A percentile compares a stretch with the other conserved stretches of the same genome.
Evolutionary conservation across 352 stramenopile genomes (phyloP).

Genomic region (Phytophthora pinifolia): DNA sequence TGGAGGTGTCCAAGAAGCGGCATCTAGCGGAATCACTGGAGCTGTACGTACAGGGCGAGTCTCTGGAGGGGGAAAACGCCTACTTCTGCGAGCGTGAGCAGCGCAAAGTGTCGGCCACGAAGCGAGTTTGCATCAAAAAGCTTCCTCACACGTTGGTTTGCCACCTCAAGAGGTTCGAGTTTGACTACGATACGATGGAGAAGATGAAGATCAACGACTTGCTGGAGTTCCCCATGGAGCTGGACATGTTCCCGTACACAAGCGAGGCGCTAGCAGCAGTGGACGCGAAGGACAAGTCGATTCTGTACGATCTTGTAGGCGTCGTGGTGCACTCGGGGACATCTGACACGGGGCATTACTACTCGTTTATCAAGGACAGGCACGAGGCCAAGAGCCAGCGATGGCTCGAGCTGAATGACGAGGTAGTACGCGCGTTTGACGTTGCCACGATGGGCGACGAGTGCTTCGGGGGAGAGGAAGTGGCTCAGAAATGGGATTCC

Average conservation of each 20-base stretch:
- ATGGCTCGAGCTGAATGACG: conserved; percentile 95
- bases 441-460: conserved; percentile 69
- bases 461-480: conserved; percentile 91
- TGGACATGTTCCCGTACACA: conserved; percentile 92
- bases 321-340: conserved; percentile 93
- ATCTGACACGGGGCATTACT: conserved; percentile 93
- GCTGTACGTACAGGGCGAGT: conserved; percentile 75
- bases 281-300: conserved; percentile 4
- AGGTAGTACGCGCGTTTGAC: conserved; percentile 84
- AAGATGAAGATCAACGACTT: conserved; percentile 89
- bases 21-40: conserved; percentile 59
- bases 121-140: conserved; percentile 82
- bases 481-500: conserved; percentile 55
- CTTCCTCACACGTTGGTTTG: conserved; percentile 79
- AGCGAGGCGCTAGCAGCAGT: conserved; percentile 47
- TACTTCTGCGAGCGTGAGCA: conserved; percentile 75
- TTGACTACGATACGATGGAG: conserved; percentile 89
- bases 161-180: conserved; percentile 89
- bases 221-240: conserved; percentile 78
- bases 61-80: conserved; percentile 74
- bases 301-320: conserved; percentile 89
- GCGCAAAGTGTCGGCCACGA: conserved; percentile 77
- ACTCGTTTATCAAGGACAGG: conserved; percentile 91
- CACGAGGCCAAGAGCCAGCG: conserved; percentile 12
- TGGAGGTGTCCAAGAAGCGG: conserved; percentile 78